phyloP scores from a whole-genome alignment of 441 rosid species.

The Croton laevigatus region DNA sequence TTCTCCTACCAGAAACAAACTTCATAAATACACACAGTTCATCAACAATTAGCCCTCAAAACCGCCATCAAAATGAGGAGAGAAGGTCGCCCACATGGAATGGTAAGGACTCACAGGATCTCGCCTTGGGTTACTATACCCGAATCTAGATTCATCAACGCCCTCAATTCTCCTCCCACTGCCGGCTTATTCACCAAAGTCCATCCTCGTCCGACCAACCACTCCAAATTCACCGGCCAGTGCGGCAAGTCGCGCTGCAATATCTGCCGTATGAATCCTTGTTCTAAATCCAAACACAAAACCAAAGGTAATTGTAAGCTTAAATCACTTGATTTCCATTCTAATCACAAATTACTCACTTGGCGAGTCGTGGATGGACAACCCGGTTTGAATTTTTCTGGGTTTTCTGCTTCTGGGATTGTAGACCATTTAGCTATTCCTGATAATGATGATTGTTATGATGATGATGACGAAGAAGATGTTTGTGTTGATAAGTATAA shows the following conservation, averaged over 20 bases:
- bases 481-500: background rate
- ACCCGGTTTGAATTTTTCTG: conserved; percentile 19
- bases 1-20: background rate
- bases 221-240: conserved; percentile 68
- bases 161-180: conserved; percentile 37
- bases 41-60: conserved; percentile 11
- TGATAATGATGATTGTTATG: conserved; percentile 1
- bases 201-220: conserved; percentile 48
- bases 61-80: conserved; percentile 47
- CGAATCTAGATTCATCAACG: conserved; percentile 32
- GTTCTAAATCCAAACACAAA: conserved; percentile 48
- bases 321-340: conserved; percentile 36
- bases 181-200: conserved; percentile 45
- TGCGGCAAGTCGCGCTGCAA: conserved; percentile 41
- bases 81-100: conserved; percentile 70
- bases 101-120: conserved; percentile 50
- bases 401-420: conserved; percentile 49
- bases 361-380: conserved; percentile 44
- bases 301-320: conserved; percentile 50
- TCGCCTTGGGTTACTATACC: conserved; percentile 47
- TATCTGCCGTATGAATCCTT: conserved; percentile 45
- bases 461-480: conserved; percentile 12
- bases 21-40: background rate
- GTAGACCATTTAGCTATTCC: conserved; percentile 34
- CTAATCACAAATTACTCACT: conserved; percentile 32